Evolutionary conservation across 176 grass and related monocot genomes (phyloP).

Genomic region (Zea luxurians): DNA sequence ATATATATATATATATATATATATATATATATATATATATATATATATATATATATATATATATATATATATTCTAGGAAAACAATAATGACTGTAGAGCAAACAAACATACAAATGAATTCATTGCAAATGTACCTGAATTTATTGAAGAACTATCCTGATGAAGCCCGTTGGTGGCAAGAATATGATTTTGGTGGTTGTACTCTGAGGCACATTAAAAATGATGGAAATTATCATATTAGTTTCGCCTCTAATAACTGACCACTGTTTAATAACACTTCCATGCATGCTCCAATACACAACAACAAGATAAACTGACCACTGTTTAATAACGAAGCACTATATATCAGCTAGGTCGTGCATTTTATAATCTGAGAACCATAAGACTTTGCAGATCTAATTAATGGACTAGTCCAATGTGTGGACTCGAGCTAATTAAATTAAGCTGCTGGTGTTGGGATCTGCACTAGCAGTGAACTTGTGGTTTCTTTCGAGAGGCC

Average conservation of each 20-base stretch:
- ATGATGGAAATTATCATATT: neutral
- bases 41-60: no score
- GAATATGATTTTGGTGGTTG: neutral
- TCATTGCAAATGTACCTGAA: neutral
- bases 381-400: neutral
- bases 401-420: neutral
- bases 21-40: no score
- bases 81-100: neutral
- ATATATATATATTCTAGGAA: neutral
- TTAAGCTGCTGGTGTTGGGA: neutral
- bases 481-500: neutral
- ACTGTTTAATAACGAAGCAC: neutral
- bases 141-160: slow-evolving; percentile 26
- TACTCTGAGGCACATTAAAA: slow-evolving; percentile 15
- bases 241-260: neutral
- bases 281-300: neutral
- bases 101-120: neutral
- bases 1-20: no score
- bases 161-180: slow-evolving; percentile 13
- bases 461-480: neutral
- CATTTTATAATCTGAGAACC: neutral
- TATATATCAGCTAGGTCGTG: neutral
- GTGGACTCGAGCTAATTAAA: neutral
- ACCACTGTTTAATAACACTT: no score
- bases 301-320: neutral